Evolutionary conservation across 2,329 filamentous ascomycete genomes (phyloP).

Genomic region (Colletotrichum viniferum): DNA sequence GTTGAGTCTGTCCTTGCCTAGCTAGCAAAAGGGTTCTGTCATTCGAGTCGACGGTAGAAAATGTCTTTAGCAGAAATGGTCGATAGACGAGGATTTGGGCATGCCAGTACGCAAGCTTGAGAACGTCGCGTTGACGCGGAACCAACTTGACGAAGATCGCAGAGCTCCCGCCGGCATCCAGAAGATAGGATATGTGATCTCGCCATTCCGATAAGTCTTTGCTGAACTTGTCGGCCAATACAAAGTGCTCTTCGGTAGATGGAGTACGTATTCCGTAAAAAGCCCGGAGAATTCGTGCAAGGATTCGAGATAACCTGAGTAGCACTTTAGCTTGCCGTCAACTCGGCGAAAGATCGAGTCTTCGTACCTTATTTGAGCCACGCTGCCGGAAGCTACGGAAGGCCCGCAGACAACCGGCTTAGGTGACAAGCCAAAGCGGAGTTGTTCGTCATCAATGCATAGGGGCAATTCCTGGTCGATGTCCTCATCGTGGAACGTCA

Average conservation of each 20-base stretch:
- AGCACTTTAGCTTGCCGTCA: not conserved
- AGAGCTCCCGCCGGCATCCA: conserved; percentile 40
- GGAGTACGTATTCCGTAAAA: conserved; percentile 39
- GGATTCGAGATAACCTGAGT: conserved; percentile 34
- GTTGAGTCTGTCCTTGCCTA: conserved; percentile 17
- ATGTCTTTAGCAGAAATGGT: conserved; percentile 39
- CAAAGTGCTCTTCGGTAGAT: conserved; percentile 26
- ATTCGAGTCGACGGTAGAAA: conserved; percentile 4
- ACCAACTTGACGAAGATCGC: conserved; percentile 33
- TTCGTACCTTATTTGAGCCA: conserved; percentile 38
- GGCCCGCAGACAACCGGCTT: not conserved
- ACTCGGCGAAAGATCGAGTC: fast-evolving
- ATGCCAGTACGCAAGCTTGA: conserved; percentile 47
- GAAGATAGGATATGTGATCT: conserved; percentile 34
- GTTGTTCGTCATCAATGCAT: conserved; percentile 52
- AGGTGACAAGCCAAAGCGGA: conserved; percentile 19
- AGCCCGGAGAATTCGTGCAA: conserved; percentile 35
- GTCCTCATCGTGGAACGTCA: conserved; percentile 67
- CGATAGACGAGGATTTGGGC: conserved; percentile 42
- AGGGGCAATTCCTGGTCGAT: conserved; percentile 65
- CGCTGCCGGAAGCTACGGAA: conserved; percentile 35
- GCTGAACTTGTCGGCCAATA: conserved; percentile 30
- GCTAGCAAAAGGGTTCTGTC: fast-evolving
- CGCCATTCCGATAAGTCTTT: conserved; percentile 38
- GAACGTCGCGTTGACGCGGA: conserved; percentile 42